A percentile compares a stretch with the other conserved stretches of the same genome.
These are phyloP conservation scores for Metschnikowia kofuensis DNA, from an alignment of 805 yeast genomes.

Conservation along the genomic window DNA sequence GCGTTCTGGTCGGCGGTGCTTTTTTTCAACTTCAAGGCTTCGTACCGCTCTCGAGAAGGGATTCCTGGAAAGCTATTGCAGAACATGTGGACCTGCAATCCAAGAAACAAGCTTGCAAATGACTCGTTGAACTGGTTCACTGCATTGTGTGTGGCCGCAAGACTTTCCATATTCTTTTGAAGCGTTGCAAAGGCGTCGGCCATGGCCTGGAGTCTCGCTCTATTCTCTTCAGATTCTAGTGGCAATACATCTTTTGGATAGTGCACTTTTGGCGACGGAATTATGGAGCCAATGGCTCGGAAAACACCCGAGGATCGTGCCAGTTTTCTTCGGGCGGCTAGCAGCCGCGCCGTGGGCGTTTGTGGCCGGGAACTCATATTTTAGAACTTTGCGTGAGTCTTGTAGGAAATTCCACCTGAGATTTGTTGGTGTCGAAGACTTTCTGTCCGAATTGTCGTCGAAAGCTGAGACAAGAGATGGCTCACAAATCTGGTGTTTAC, in stretches of 20 bases:
- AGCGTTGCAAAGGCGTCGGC: conserved; percentile 51
- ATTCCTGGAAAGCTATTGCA: conserved; percentile 67
- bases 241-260: conserved; percentile 45
- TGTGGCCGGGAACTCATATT: conserved; percentile 9
- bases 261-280: conserved; percentile 41
- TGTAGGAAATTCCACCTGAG: too few species aligned
- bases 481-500: conserved; percentile 7
- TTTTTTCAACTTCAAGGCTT: conserved; percentile 25
- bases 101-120: conserved; percentile 72
- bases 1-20: conserved; percentile 22
- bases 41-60: conserved; percentile 35
- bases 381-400: too few species aligned
- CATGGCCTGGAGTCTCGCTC: conserved; percentile 36
- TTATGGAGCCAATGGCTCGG: conserved; percentile 24
- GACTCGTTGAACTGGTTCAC: conserved; percentile 71
- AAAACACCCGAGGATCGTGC: conserved; percentile 23
- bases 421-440: too few species aligned
- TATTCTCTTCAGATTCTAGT: conserved; percentile 36
- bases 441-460: neutral
- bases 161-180: conserved; percentile 54
- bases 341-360: conserved; percentile 9
- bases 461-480: neutral
- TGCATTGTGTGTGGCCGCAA: conserved; percentile 60
- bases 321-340: conserved; percentile 19
- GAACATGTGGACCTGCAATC: conserved; percentile 83